Evolutionary conservation across 495 filamentous ascomycete genomes (phyloP).

Genomic region (Neurospora sp.): DNA sequence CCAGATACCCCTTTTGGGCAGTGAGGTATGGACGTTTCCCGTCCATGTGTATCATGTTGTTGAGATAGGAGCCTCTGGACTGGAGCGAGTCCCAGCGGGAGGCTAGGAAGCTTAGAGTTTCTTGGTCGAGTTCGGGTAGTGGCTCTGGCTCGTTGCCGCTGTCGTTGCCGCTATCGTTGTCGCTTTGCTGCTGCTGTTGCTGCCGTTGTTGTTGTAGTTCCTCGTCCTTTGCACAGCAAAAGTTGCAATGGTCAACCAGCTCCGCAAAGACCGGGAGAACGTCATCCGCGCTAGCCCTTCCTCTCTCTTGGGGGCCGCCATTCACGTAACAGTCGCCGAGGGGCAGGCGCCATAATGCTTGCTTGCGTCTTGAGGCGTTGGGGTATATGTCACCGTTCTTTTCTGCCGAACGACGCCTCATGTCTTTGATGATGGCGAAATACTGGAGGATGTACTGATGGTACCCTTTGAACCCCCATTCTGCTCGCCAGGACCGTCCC

Average conservation of each 20-base stretch:
- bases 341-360: background rate
- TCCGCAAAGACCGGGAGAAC: background rate
- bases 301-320: background rate
- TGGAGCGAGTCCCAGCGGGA: too few relatives aligned
- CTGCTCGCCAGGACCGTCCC: background rate
- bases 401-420: background rate
- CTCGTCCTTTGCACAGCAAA: background rate
- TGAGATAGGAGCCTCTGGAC: background rate
- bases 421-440: background rate
- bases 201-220: background rate
- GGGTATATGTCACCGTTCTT: background rate
- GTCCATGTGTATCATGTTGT: background rate
- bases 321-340: background rate
- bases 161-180: background rate
- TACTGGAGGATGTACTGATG: background rate
- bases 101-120: background rate
- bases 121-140: background rate
- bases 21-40: conserved; percentile 7
- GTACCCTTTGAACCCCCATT: background rate
- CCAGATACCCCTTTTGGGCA: conserved; percentile 2
- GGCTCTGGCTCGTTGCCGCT: background rate
- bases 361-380: background rate
- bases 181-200: background rate
- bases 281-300: background rate
- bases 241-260: background rate